These are phyloP conservation scores for Arthroderma uncinatum DNA, from an alignment of 2,329 filamentous ascomycete species.

Conservation along the genomic window DNA sequence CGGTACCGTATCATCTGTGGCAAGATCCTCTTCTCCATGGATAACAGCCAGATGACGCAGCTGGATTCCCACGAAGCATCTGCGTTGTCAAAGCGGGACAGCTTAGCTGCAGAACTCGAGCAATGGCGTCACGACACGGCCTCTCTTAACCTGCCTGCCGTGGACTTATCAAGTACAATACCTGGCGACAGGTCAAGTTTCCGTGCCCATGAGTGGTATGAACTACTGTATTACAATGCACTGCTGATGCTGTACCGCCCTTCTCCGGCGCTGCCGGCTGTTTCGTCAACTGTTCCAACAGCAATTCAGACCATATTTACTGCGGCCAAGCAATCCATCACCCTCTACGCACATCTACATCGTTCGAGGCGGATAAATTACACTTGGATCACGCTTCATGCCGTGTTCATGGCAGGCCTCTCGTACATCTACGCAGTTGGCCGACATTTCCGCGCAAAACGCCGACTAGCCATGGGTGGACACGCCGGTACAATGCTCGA, in stretches of 20 bases:
- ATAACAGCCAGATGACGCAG: slow-evolving; percentile 14
- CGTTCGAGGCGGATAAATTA: slow-evolving; percentile 38
- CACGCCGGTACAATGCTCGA: slow-evolving; percentile 18
- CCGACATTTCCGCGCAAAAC: slow-evolving; percentile 29
- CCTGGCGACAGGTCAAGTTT: slow-evolving; percentile 30
- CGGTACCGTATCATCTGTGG: slow-evolving; percentile 34
- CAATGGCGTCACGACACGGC: slow-evolving; percentile 15
- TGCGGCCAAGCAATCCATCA: slow-evolving; percentile 32
- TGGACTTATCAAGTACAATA: slow-evolving; percentile 12
- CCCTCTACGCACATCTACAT: slow-evolving; percentile 36
- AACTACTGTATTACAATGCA: slow-evolving; percentile 35
- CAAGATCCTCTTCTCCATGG: slow-evolving; percentile 27
- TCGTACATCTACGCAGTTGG: slow-evolving; percentile 37
- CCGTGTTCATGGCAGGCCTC: slow-evolving; percentile 39
- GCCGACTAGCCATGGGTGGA: slow-evolving; percentile 11
- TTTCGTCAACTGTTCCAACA: slow-evolving; percentile 17
- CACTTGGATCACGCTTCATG: slow-evolving; percentile 41
- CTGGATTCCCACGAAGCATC: slow-evolving; percentile 4
- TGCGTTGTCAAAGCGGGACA: slow-evolving; percentile 9
- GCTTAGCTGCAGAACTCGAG: slow-evolving; percentile 17
- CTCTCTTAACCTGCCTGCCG: slow-evolving; percentile 13
- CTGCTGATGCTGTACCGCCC: slow-evolving; percentile 36
- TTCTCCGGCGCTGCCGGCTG: slow-evolving; percentile 25
- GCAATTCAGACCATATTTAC: slow-evolving; percentile 31
- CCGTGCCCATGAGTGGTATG: slow-evolving; percentile 34